A percentile compares a stretch with the other conserved stretches of the same genome.
These are phyloP conservation scores for Drosera spatulata DNA, from an alignment of 179 eudicot species.

Conservation along the genomic window DNA sequence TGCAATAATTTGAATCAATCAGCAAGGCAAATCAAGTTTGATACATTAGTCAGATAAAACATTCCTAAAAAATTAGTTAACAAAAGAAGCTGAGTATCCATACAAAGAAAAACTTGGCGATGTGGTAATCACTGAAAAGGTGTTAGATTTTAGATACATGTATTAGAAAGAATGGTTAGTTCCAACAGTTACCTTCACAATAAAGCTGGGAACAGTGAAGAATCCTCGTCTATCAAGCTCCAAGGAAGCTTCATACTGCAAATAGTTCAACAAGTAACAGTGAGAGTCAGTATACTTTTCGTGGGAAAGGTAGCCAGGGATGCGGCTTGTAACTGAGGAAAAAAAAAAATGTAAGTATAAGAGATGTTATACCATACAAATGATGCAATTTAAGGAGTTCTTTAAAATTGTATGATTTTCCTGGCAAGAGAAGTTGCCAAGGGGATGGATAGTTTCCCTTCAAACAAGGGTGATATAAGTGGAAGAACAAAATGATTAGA, in stretches of 20 bases:
- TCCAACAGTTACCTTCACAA: conserved; percentile 42
- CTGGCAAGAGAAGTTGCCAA: not conserved
- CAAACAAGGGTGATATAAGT: not conserved
- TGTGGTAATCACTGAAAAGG: too few species aligned
- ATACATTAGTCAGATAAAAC: too few species aligned
- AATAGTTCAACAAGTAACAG: conserved; percentile 6
- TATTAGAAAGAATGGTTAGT: too few species aligned
- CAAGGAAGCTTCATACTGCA: conserved; percentile 78
- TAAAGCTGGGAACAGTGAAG: conserved; percentile 59
- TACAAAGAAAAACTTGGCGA: too few species aligned
- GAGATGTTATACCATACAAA: too few species aligned
- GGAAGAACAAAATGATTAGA: not conserved
- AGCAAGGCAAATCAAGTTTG: too few species aligned
- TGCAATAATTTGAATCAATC: conserved; percentile 10
- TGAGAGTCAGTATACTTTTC: conserved; percentile 7
- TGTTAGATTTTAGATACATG: too few species aligned
- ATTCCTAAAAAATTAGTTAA: too few species aligned
- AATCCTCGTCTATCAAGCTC: conserved; percentile 73
- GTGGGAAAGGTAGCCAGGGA: conserved; percentile 1
- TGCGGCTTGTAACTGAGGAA: not conserved
- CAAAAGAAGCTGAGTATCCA: too few species aligned
- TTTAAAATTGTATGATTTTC: too few species aligned
- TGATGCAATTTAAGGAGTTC: not conserved
- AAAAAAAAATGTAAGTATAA: too few species aligned
- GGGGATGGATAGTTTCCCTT: not conserved